Base-by-base conservation (phyloP, 192 early-diverging fungal species). In the Kickxella alabastrina region DNA sequence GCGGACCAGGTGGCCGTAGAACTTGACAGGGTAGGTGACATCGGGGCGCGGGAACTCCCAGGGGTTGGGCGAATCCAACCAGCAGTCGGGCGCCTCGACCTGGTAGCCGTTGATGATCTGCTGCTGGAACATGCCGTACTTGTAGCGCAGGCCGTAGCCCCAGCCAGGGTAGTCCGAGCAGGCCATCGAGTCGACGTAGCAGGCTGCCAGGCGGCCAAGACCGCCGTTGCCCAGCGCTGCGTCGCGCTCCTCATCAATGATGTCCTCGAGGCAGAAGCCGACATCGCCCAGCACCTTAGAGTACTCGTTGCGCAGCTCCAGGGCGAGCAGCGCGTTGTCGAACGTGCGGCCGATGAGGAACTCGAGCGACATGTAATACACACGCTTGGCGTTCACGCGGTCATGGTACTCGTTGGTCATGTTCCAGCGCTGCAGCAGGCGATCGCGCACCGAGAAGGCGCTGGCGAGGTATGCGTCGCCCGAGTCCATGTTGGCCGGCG, bases 121-220 rank as follows among this genome's bases (percentile, higher is more conserved):
- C 76, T 98, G 96, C 76, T 98, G 87, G 82, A 98, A 98, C 79
- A 98, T 97, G 65, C 96, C 96, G 74, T 98, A 98, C 46, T 85
- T 90, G 81, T 96, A 98, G 29, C 96, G 85, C 51, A 98, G 86
- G 41, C 96, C 96, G 52, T 98, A 98, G 52, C 96, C 91, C 91
- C 94, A 93, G 25, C 87, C 92, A 18, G 96, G 94, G 52, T 92
- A 92, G 68, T 97, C 87, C 18, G 89, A 68, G 47, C 92, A 91
- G 25, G 96, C 93, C 65, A 97, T 65, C 26, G 94, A 95, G 72
- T 97, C 90, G 85, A 98, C 92, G 56, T 94, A 98, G 69, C 96
- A 98, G 35, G 96, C 96, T 2, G 96, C 96, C 45, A 98, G 79
- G 28, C 95, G 90, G 44, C 93, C 96, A 7, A 98, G 79, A 63